Base-by-base conservation (phyloP, 2,329 filamentous ascomycete species). In the Volutella citrinella region DNA sequence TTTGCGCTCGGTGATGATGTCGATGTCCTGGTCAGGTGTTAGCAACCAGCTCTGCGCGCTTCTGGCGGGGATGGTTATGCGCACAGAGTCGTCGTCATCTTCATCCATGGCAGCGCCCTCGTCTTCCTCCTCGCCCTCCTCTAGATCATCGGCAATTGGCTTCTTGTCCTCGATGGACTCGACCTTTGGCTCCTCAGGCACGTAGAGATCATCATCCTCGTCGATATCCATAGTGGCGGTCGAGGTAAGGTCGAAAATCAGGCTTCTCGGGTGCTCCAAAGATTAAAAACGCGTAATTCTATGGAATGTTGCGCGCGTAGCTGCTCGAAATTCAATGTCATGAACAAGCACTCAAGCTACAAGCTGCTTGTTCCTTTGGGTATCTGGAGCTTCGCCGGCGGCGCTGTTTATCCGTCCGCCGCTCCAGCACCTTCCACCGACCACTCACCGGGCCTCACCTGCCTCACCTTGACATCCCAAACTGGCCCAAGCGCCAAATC, bases 151-250 rank as follows among this genome's bases (percentile, higher is more conserved):
- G 31, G 69, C 59, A 19, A 65, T 66, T 9, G 56, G 45, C 40
- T 48, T 55, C 46, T 55, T 53, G 13, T 56, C 52, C 8, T 57
- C 49, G 11, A 49, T 43, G 9, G 45, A 47, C 35, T 69, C 55
- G 14, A 55, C 51, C 30, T 64, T 64, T 23, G 70, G 65, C 57
- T 80, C 77, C 40, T 82, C 78, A 2, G 74, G 72, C 38, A 72
- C 74, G 54, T 83, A 83, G 51, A 83, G 79, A 59, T 83, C 79
- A 45, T 82, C 79, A 31, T 82, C 78, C 45, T 82, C 78, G 58
- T 83, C 79, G 38, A 82, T 74, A 54, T 83, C 78, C 77, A 83
- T 82, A 15, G 44, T 68, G 53, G 37, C 42, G 38, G 43, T 49
- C 13, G 14, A 17, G 27, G 6, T 11, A 25, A 15, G 7, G 19